These are phyloP conservation scores for Coemansia guatemalensis DNA, from an alignment of 192 early-diverging fungal genomes.

Conservation along the genomic window DNA sequence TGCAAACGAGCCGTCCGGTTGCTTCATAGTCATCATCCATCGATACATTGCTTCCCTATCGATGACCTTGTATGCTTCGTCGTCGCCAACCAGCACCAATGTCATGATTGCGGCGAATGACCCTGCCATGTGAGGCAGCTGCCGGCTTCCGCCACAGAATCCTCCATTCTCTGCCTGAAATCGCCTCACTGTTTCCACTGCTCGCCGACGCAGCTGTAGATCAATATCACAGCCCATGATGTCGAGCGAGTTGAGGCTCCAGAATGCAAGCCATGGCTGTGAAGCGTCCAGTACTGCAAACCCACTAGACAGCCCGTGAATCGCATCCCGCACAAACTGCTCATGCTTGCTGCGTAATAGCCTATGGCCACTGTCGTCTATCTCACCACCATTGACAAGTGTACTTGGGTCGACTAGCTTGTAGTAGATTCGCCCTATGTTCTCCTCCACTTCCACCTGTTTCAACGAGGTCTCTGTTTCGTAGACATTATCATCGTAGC, in stretches of 20 bases:
- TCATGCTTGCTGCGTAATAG: conserved; percentile 62
- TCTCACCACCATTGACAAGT: conserved; percentile 22
- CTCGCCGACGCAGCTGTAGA: conserved; percentile 48
- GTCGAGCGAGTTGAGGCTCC: conserved; percentile 84
- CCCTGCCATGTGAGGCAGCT: conserved; percentile 83
- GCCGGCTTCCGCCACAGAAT: conserved; percentile 78
- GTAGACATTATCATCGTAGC: conserved; percentile 49
- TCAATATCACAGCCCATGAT: conserved; percentile 65
- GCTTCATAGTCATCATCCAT: conserved; percentile 84
- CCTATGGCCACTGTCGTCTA: conserved; percentile 27
- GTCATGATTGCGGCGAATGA: conserved; percentile 88
- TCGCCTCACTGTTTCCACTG: conserved; percentile 54
- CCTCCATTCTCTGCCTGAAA: conserved; percentile 77
- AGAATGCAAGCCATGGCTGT: conserved; percentile 90
- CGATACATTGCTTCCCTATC: conserved; percentile 59
- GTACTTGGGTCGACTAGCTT: conserved; percentile 18
- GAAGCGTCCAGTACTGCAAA: conserved; percentile 77
- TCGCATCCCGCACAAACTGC: conserved; percentile 54
- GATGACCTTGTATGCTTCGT: conserved; percentile 60
- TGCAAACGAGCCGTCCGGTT: conserved; percentile 81
- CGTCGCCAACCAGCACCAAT: conserved; percentile 72
- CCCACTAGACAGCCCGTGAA: conserved; percentile 56
- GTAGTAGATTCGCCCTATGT: conserved; percentile 31
- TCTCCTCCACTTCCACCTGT: conserved; percentile 47
- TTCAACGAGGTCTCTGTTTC: conserved; percentile 43